These are phyloP conservation scores for Phoma sp. DNA, from an alignment of 2,329 filamentous ascomycete genomes.

Conservation along the genomic window DNA sequence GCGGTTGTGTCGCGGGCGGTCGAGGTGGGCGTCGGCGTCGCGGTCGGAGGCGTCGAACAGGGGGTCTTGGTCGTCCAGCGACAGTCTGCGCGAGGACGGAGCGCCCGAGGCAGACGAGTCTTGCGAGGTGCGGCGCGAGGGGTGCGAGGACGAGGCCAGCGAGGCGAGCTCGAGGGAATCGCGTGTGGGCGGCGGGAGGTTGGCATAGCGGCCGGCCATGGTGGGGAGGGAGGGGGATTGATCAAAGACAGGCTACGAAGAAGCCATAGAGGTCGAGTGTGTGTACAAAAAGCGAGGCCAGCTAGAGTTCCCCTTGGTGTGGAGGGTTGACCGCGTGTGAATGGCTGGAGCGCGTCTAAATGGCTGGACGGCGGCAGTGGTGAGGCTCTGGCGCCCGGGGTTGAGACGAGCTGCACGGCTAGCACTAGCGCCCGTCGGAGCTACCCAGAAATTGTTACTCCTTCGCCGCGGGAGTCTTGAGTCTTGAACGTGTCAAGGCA, in stretches of 20 bases:
- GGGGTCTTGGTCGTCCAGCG: conserved; percentile 85
- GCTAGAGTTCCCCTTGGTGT: too few relatives aligned
- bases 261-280: conserved; percentile 30
- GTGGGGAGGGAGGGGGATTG: conserved; percentile 17
- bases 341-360: not conserved
- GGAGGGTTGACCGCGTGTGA: too few relatives aligned
- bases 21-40: conserved; percentile 26
- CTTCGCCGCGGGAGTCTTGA: too few relatives aligned
- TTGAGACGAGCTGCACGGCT: conserved; percentile 3
- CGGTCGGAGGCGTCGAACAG: conserved; percentile 64
- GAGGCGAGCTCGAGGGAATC: conserved; percentile 97
- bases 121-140: conserved; percentile 69
- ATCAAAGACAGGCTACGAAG: conserved; percentile 2
- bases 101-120: conserved; percentile 81
- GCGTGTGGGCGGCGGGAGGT: conserved; percentile 60
- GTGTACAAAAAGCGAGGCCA: not conserved
- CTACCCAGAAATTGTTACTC: too few relatives aligned
- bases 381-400: not conserved
- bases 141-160: conserved; percentile 81
- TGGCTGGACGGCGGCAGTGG: not conserved
- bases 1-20: conserved; percentile 60
- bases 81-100: conserved; percentile 89
- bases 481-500: too few relatives aligned
- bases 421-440: too few relatives aligned
- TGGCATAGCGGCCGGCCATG: conserved; percentile 49